Conservation (phyloP, 2,329 filamentous ascomycete species). For the Sphaerulina musiva region DNA sequence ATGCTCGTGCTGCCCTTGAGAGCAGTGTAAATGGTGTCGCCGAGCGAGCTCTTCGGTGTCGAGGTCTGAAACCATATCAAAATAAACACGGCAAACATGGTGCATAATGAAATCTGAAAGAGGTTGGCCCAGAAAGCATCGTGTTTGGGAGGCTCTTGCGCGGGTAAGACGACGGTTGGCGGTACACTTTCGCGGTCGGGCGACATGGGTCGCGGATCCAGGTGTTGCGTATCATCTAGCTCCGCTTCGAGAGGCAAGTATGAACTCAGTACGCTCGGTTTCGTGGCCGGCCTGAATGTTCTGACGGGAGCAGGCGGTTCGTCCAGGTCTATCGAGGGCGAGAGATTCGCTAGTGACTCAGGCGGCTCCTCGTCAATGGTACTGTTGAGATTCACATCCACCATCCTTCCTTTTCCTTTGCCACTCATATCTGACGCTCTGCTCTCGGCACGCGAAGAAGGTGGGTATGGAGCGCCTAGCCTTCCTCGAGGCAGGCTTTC, state of each 20-base stretch:
- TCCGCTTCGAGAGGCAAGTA: slow-evolving; percentile 49
- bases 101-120: slow-evolving; percentile 76
- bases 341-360: slow-evolving; percentile 30
- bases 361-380: slow-evolving; percentile 45
- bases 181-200: slow-evolving; percentile 51
- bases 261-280: slow-evolving; percentile 36
- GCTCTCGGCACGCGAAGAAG: slow-evolving; percentile 36
- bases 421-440: slow-evolving; percentile 40
- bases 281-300: slow-evolving; percentile 45
- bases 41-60: slow-evolving; percentile 65
- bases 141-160: slow-evolving; percentile 67
- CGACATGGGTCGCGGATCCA: slow-evolving; percentile 43
- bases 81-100: slow-evolving; percentile 80
- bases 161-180: slow-evolving; percentile 51
- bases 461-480: slow-evolving; percentile 33
- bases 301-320: slow-evolving; percentile 51
- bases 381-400: slow-evolving; percentile 77
- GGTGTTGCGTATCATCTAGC: slow-evolving; percentile 41
- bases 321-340: slow-evolving; percentile 35
- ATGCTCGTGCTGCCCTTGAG: slow-evolving; percentile 82
- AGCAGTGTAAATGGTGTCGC: slow-evolving; percentile 90
- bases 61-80: slow-evolving; percentile 86
- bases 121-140: slow-evolving; percentile 89
- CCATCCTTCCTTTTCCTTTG: slow-evolving; percentile 62
- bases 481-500: slow-evolving; percentile 36